phyloP scores from a whole-genome alignment of 495 filamentous ascomycete genomes.

The Lindgomyces ingoldianus region DNA sequence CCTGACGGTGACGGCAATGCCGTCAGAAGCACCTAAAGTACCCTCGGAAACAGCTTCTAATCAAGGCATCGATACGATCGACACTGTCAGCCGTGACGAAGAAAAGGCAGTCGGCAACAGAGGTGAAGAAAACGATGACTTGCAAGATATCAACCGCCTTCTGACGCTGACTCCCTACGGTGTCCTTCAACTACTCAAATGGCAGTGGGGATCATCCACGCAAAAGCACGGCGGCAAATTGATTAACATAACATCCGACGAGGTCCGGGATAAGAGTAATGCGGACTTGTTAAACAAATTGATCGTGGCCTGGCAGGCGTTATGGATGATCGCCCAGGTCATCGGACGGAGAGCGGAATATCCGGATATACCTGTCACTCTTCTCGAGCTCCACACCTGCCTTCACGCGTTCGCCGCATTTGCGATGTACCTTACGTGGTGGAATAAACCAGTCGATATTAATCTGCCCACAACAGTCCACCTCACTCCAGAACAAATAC shows the following conservation, averaged over 20 bases:
- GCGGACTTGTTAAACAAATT: slow-evolving; percentile 5
- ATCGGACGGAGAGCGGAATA: slow-evolving; percentile 2
- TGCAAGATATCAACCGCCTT: background rate
- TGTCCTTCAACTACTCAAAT: background rate
- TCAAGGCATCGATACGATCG: background rate
- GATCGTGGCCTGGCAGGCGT: slow-evolving; percentile 8
- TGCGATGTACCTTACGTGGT: slow-evolving; percentile 15
- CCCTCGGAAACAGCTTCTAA: background rate
- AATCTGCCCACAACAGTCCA: background rate
- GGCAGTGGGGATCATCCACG: background rate
- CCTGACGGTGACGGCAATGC: background rate
- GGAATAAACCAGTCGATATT: slow-evolving; percentile 15
- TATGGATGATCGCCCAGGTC: slow-evolving; percentile 13
- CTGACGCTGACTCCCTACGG: slow-evolving; percentile 13
- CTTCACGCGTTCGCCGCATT: slow-evolving; percentile 9
- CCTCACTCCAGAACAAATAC: slow-evolving; percentile 2
- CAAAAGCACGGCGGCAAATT: background rate
- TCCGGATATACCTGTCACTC: slow-evolving; percentile 1
- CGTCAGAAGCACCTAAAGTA: background rate
- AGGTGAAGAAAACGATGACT: background rate
- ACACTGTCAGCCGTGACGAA: background rate
- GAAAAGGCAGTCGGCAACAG: background rate
- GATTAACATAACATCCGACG: background rate
- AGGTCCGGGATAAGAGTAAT: slow-evolving; percentile 14
- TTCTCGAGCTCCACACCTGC: slow-evolving; percentile 9